Evolutionary conservation across 78 protist species (phyloP).

Genomic region (Speleostelium caveatum): DNA sequence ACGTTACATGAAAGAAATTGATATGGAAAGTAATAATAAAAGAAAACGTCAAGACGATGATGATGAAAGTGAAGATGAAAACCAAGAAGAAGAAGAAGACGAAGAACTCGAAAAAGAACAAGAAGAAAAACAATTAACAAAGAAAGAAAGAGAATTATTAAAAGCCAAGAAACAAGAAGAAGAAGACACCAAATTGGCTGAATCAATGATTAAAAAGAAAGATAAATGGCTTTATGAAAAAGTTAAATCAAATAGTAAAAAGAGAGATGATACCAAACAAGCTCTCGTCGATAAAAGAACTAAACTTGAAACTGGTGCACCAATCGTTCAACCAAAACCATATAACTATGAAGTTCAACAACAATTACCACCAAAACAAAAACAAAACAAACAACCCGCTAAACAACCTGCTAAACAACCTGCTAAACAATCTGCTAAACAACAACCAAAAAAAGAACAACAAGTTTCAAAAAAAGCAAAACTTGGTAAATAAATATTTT

Average conservation of each 20-base stretch:
- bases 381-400: not conserved
- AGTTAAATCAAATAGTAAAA: slow-evolving; percentile 23
- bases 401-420: slow-evolving; percentile 5
- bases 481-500: not conserved
- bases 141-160: slow-evolving; percentile 48
- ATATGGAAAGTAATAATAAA: slow-evolving; percentile 1
- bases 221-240: slow-evolving; percentile 53
- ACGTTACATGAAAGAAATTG: slow-evolving; percentile 36
- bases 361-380: not conserved
- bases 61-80: not conserved
- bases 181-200: slow-evolving; percentile 57
- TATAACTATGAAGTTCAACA: not conserved
- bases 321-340: slow-evolving; percentile 40
- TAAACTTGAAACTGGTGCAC: slow-evolving; percentile 34
- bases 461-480: slow-evolving; percentile 2
- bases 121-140: not conserved
- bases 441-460: slow-evolving; percentile 5
- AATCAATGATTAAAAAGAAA: slow-evolving; percentile 67
- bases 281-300: slow-evolving; percentile 35
- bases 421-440: not conserved
- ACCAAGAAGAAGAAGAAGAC: slow-evolving; percentile 1
- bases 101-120: not conserved
- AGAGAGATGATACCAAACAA: slow-evolving; percentile 9
- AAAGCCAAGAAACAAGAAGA: slow-evolving; percentile 23
- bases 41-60: slow-evolving; percentile 24